phyloP scores from a whole-genome alignment of 2,329 filamentous ascomycete species.

The Aspergillus novoparasiticus region DNA sequence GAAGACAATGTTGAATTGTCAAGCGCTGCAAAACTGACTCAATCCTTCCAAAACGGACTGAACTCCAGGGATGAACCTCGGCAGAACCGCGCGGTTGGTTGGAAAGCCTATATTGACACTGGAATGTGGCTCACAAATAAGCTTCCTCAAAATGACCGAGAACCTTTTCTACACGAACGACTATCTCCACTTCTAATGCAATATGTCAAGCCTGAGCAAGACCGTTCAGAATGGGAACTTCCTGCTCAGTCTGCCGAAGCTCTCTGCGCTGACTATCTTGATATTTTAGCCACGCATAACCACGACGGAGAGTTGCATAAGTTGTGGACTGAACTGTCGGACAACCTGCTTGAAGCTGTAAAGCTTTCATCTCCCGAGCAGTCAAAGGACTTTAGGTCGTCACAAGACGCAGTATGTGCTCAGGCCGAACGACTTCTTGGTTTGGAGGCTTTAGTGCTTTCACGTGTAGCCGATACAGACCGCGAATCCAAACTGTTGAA shows the following conservation, averaged over 20 bases:
- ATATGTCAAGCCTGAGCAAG: slow-evolving; percentile 52
- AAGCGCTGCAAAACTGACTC: slow-evolving; percentile 63
- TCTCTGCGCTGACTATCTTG: slow-evolving; percentile 44
- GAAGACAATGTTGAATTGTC: slow-evolving; percentile 41
- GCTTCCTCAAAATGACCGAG: slow-evolving; percentile 51
- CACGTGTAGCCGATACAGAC: slow-evolving; percentile 26
- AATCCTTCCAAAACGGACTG: slow-evolving; percentile 71
- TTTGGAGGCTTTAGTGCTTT: slow-evolving; percentile 50
- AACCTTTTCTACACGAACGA: slow-evolving; percentile 49
- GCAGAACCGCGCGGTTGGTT: slow-evolving; percentile 68
- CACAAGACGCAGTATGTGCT: slow-evolving; percentile 68
- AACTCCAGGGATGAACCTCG: slow-evolving; percentile 73
- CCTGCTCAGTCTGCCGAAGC: slow-evolving; percentile 40
- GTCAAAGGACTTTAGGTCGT: slow-evolving; percentile 73
- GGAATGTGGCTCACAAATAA: slow-evolving; percentile 56
- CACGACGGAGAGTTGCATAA: slow-evolving; percentile 54
- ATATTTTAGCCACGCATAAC: slow-evolving; percentile 38
- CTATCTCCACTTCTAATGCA: slow-evolving; percentile 57
- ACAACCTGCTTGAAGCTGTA: slow-evolving; percentile 66
- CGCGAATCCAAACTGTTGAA: slow-evolving; percentile 31
- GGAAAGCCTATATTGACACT: slow-evolving; percentile 72
- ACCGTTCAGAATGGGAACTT: slow-evolving; percentile 55
- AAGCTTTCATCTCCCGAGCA: slow-evolving; percentile 78
- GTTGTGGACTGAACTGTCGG: slow-evolving; percentile 66
- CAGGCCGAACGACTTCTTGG: slow-evolving; percentile 70